A percentile compares a stretch with the other conserved stretches of the same genome.
These are phyloP conservation scores for Clarireedia monteithiana DNA, from an alignment of 2,329 filamentous ascomycete genomes.

Conservation along the genomic window DNA sequence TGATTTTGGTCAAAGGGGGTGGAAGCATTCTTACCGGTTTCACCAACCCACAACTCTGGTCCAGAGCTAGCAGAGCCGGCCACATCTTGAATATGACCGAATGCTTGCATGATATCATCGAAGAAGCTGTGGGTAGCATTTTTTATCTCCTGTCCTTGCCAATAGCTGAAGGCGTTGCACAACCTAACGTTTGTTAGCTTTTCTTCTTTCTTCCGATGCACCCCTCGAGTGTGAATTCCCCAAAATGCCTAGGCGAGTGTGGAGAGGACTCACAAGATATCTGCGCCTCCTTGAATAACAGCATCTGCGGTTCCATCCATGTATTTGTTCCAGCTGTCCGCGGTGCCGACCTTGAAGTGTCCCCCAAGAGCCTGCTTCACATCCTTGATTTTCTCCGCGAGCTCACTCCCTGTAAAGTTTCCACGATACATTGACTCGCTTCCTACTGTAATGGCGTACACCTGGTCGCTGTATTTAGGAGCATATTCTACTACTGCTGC, in stretches of 20 bases:
- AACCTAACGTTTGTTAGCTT: constrained; percentile 31
- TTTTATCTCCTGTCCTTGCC: constrained; percentile 53
- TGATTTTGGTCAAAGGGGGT: not conserved
- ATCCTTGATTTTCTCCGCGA: constrained; percentile 53
- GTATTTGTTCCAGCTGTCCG: constrained; percentile 68
- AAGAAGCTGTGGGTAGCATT: constrained; percentile 54
- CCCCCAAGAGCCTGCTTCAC: constrained; percentile 47
- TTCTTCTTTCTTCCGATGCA: not conserved
- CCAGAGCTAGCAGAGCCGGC: constrained; percentile 42
- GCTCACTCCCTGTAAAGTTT: constrained; percentile 53
- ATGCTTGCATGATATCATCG: constrained; percentile 58
- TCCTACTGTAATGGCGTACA: constrained; percentile 64
- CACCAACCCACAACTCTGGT: constrained; percentile 61
- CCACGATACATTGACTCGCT: constrained; percentile 64
- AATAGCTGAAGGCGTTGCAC: constrained; percentile 65
- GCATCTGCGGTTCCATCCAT: constrained; percentile 60
- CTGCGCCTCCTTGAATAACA: constrained; percentile 46
- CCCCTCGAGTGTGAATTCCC: not conserved
- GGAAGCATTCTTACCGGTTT: constrained; percentile 40
- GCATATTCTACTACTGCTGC: constrained; percentile 45
- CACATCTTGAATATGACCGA: constrained; percentile 52
- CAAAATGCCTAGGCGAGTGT: no score
- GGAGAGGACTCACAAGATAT: constrained; percentile 35
- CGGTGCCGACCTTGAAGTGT: constrained; percentile 54
- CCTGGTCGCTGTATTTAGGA: constrained; percentile 44